phyloP scores from a whole-genome alignment of 176 grass and related monocot species.

The Dactylis glomerata region DNA sequence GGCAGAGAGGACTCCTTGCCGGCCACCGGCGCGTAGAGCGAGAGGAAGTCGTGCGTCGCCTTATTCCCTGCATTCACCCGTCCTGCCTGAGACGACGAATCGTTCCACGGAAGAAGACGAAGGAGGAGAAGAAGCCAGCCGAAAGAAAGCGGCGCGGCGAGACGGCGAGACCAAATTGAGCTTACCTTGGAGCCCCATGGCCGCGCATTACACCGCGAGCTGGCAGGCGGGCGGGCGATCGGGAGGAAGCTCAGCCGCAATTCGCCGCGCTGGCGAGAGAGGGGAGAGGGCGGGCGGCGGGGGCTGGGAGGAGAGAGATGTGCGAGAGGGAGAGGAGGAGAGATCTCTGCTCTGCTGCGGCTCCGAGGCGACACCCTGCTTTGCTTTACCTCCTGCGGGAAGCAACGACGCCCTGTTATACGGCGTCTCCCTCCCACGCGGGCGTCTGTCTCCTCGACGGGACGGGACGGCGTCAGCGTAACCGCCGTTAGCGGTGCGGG shows the following conservation, averaged over 20 bases:
- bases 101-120: neutral
- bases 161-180: neutral
- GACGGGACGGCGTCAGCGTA: conserved; percentile 6
- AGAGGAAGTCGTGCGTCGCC: conserved; percentile 86
- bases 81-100: neutral
- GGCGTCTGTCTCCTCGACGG: neutral
- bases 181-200: conserved; percentile 76
- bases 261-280: neutral
- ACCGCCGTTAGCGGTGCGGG: conserved; percentile 17
- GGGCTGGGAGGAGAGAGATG: neutral
- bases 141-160: neutral
- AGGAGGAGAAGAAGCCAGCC: neutral
- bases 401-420: conserved; percentile 42
- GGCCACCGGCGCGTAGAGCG: conserved; percentile 45
- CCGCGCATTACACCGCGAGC: conserved; percentile 25
- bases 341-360: neutral
- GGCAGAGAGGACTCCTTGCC: conserved; percentile 54
- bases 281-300: neutral
- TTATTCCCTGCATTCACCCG: conserved; percentile 56
- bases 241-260: neutral
- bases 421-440: neutral
- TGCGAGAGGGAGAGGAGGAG: too few species aligned
- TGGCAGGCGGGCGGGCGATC: neutral
- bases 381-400: neutral
- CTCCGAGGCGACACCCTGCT: neutral